Evolutionary conservation across 1,284 basidiomycete species (phyloP), one percentile per base, ranked within the genome.

Genomic region (Trametes polyzona): DNA sequence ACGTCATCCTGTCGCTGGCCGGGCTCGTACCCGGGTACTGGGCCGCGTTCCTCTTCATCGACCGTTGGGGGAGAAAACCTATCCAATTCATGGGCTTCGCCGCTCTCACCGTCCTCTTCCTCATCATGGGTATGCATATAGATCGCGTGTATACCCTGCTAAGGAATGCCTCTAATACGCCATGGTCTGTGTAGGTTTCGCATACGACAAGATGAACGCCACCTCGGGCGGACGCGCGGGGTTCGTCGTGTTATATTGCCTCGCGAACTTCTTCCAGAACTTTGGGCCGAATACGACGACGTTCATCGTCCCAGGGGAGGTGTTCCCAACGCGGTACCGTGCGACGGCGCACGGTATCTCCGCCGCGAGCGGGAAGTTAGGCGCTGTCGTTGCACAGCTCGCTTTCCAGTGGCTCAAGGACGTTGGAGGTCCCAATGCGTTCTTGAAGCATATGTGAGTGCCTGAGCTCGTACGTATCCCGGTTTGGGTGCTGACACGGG

Each of bases 291-390:
- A 93, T 74, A 84, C 85, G 0, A 94, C 91, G 0, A 95, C 92
- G 3, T 95, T 87, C 71, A 69, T 94, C 64, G 79, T 95, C 32
- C 93, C 93, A 8, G 91, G 90, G 54, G 92, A 95, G 72, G 83
- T 80, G 26, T 95, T 94, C 86, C 92, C 93, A 2, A 95, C 93
- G 2, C 86, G 92, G 42, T 93, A 93, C 75, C 82, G 92, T 47
- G 90, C 89, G 0, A 93, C 91, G 5, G 88, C 84, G 2, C 91
- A 94, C 73, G 92, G 92, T 73, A 93, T 95, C 70, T 89, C 87
- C 17, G 93, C 92, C 17, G 92, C 89, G 4, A 84, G 83, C 24
- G 91, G 90, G 49, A 95, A 94, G 74, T 78, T 93, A 47, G 93
- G 92, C 39, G 92, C 92, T 50, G 90, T 95, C 69, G 74, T 94